Evolutionary conservation across 805 yeast species (phyloP), one percentile per base, ranked within the genome.

Genomic region (Kazachstania psychrophila): DNA sequence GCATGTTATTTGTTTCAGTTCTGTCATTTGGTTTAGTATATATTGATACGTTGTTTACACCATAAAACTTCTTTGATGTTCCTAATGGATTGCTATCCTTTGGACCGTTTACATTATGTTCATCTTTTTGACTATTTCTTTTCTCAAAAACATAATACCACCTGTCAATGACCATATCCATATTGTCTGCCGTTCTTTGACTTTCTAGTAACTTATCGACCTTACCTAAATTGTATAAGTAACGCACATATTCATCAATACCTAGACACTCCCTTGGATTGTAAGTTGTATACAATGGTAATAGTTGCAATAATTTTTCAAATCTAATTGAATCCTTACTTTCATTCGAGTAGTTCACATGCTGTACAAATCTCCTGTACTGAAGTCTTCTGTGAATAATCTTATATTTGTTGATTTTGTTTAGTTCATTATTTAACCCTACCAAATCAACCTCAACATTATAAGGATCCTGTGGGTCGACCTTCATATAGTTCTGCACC

Each of bases 241-340:
- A 61, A 37, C 77, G 80, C 45, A 82, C 66, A 51, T 73, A 81
- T 44, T 80, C 85, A 43, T 76, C 77, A 52, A 82, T 66, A 33
- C 79, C 78, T 44, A 85, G 65, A 56, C 94, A 84, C 44, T 77
- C 78, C 33, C 80, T 76, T 16, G 84, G 78, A 45, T 84, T 79
- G 62, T 86, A 83, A 31, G 78, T 68, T 3, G 81, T 73, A 59
- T 84, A 86, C 31, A 84, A 65, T 0, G 95, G 95, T 28, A 87
- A 65, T 46, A 75, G 77, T 22, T 75, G 58, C 24, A 87, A 56
- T n/a, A 85, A 52, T 35, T 77, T 65, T 10, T 72, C 68, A 58
- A 86, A 86, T 3, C 77, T 67, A 7, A 86, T 70, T 2, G 82
- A 82, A 13, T 70, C 65, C 33, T 70, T 66, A 15, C 76, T 63